A percentile compares a stretch with the other conserved stretches of the same genome.
Conservation (phyloP, 768 basidiomycete genomes). For the Mycena belliarum region DNA sequence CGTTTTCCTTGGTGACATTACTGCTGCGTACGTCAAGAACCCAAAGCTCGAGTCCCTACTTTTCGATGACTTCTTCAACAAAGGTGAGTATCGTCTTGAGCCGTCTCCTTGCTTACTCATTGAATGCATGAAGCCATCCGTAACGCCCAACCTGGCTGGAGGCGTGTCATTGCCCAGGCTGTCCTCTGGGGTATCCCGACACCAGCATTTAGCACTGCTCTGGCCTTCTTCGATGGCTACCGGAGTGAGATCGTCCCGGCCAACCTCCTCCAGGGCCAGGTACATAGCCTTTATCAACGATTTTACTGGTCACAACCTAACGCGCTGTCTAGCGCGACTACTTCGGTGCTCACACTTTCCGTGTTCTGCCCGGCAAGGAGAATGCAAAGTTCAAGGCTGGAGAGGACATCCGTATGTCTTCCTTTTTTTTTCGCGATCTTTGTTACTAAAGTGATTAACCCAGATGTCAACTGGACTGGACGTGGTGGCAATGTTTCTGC, state of each 20-base stretch:
- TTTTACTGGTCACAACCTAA: background rate
- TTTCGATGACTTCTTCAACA: slow-evolving; percentile 97
- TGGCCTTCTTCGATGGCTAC: slow-evolving; percentile 99
- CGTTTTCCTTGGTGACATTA: slow-evolving; percentile 94
- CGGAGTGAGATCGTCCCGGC: slow-evolving; percentile 93
- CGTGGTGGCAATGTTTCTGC: slow-evolving; percentile 95
- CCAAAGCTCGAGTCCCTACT: slow-evolving; percentile 85
- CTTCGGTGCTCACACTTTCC: slow-evolving; percentile 99
- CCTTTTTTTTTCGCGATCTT: background rate
- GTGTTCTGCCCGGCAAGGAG: slow-evolving; percentile 89
- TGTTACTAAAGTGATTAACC: background rate
- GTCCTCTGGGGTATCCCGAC: slow-evolving; percentile 97
- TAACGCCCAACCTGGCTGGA: slow-evolving; percentile 96
- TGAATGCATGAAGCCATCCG: slow-evolving; percentile 63
- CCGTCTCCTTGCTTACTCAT: background rate
- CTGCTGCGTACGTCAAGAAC: slow-evolving; percentile 87
- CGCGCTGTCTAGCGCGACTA: slow-evolving; percentile 74
- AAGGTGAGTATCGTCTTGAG: slow-evolving; percentile 46
- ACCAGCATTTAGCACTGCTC: slow-evolving; percentile 96
- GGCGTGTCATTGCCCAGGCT: slow-evolving; percentile 94
- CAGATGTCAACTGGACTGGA: slow-evolving; percentile 99
- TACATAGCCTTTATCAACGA: slow-evolving; percentile 27
- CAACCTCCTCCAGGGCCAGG: slow-evolving; percentile 93
- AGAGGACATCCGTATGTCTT: slow-evolving; percentile 82
- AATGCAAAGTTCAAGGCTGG: slow-evolving; percentile 77